phyloP scores from a whole-genome alignment of 441 rosid species.

The Theobroma grandiflorum region DNA sequence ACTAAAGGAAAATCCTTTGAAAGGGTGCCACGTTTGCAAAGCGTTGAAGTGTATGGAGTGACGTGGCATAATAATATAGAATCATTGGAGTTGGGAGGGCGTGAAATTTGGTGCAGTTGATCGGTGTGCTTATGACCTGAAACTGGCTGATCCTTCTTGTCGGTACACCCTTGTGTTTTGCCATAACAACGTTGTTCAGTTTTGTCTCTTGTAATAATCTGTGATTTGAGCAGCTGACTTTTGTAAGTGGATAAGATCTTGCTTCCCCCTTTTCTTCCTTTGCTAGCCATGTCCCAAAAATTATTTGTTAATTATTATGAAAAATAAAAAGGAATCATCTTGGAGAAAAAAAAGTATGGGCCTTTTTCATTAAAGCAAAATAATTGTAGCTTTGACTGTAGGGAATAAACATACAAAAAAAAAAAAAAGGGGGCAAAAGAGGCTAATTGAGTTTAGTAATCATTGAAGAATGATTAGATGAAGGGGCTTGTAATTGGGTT shows the following conservation, averaged over 20 bases:
- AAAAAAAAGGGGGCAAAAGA: no score
- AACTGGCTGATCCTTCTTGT: no score
- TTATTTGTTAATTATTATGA: neutral
- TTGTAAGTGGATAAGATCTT: constrained; percentile 7
- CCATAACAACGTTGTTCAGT: neutral
- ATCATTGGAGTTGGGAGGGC: neutral
- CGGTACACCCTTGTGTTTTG: neutral
- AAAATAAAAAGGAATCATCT: neutral
- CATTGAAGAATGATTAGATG: neutral
- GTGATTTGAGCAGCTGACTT: neutral
- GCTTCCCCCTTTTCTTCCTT: neutral
- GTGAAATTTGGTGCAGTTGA: neutral
- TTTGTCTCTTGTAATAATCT: constrained; percentile 12
- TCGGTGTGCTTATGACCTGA: no score
- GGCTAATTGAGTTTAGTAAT: neutral
- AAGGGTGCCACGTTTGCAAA: neutral
- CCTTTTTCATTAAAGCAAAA: neutral
- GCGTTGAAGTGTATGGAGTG: neutral
- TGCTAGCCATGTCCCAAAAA: neutral
- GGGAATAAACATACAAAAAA: no score
- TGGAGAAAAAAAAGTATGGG: neutral
- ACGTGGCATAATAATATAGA: neutral
- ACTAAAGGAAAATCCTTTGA: no score
- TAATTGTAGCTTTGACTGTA: neutral
- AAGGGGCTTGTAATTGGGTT: neutral